These are phyloP conservation scores for Penicillium lagena DNA, from an alignment of 495 filamentous ascomycete genomes.

Conservation along the genomic window DNA sequence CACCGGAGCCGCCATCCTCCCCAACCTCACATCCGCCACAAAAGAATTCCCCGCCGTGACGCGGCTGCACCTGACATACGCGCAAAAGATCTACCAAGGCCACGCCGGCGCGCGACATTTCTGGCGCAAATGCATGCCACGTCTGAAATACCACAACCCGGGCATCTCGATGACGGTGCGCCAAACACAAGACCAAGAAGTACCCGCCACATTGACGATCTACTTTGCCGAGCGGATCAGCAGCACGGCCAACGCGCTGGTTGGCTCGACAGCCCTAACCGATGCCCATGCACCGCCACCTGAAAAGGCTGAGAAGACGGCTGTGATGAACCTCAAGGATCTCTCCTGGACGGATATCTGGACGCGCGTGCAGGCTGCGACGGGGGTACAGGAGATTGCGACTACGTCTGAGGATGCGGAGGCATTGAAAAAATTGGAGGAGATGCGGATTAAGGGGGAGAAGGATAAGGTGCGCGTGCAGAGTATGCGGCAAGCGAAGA, in stretches of 20 bases:
- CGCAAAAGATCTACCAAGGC: slow-evolving; percentile 44
- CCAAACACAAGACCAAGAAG: slow-evolving; percentile 48
- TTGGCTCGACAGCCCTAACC: slow-evolving; percentile 13
- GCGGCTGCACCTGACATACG: slow-evolving; percentile 78
- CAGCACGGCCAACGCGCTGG: slow-evolving; percentile 22
- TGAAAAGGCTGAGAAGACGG: slow-evolving; percentile 24
- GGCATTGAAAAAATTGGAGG: slow-evolving; percentile 53
- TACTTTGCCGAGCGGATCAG: slow-evolving; percentile 52
- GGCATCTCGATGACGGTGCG: slow-evolving; percentile 73
- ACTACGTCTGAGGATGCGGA: slow-evolving; percentile 54
- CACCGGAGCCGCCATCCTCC: slow-evolving; percentile 74
- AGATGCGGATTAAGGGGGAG: slow-evolving; percentile 42
- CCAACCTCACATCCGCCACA: slow-evolving; percentile 37
- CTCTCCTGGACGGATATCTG: slow-evolving; percentile 54
- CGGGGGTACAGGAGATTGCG: slow-evolving; percentile 55
- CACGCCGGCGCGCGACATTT: slow-evolving; percentile 86
- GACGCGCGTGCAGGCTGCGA: slow-evolving; percentile 57
- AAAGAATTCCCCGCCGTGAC: slow-evolving; percentile 58
- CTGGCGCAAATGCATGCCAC: slow-evolving; percentile 74
- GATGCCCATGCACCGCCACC: slow-evolving; percentile 33
- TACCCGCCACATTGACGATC: slow-evolving; percentile 65
- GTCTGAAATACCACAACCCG: slow-evolving; percentile 93
- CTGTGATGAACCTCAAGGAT: slow-evolving; percentile 29
- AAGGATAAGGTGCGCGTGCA: slow-evolving; percentile 51
- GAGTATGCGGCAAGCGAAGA: slow-evolving; percentile 51